These are phyloP conservation scores for Cercophora newfieldiana DNA, from an alignment of 495 filamentous ascomycete species.

Conservation along the genomic window DNA sequence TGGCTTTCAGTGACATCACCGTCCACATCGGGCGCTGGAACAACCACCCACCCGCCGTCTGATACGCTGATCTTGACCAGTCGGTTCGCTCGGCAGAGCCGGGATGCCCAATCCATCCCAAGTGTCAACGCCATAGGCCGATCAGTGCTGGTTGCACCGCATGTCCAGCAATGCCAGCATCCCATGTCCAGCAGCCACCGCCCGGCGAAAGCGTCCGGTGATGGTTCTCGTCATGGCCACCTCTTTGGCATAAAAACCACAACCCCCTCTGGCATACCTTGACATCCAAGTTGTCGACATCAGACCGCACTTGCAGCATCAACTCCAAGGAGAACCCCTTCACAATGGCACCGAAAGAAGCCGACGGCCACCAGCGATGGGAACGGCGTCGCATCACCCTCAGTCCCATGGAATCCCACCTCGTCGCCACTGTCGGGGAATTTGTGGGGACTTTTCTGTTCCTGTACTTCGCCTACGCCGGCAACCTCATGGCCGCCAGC, in stretches of 20 bases:
- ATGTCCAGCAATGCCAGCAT: neutral
- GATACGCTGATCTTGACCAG: neutral
- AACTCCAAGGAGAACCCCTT: neutral
- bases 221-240: neutral
- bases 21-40: neutral
- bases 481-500: slow-evolving; percentile 35
- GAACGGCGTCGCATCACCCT: slow-evolving; percentile 1
- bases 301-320: too few species aligned
- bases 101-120: neutral
- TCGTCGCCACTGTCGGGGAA: slow-evolving; percentile 43
- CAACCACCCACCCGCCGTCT: neutral
- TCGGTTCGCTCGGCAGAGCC: neutral
- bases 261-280: too few species aligned
- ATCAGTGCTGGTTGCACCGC: neutral
- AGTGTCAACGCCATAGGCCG: neutral
- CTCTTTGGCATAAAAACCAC: neutral
- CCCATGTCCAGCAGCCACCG: neutral
- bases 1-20: neutral
- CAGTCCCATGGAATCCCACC: slow-evolving; percentile 24
- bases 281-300: too few species aligned
- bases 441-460: slow-evolving; percentile 55
- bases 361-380: neutral
- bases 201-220: neutral
- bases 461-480: slow-evolving; percentile 52
- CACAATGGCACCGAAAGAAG: neutral